Base-by-base conservation (phyloP, 2,329 filamentous ascomycete genomes). In the Colletotrichum spinosum region DNA sequence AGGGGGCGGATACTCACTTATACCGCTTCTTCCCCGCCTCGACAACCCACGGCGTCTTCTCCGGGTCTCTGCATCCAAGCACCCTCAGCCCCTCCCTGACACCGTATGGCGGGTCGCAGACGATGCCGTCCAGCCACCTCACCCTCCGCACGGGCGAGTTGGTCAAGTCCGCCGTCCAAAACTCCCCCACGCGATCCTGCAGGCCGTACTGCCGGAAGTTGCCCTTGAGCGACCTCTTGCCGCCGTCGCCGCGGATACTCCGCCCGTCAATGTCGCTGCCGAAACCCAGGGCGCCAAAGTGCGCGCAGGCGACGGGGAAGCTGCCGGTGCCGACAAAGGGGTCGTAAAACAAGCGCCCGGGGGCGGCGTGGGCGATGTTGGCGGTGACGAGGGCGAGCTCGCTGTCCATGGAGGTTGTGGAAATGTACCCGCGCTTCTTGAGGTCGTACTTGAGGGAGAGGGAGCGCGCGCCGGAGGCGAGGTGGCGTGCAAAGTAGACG, bases 371-470 rank as follows among this genome's bases (percentile, higher is more conserved):
- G 0, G 93, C 92, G 70, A 99, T 89, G 73, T 98, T 99, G 2
- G 95, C 96, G 0, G 94, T 97, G 25, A 99, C 82, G 1, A 99
- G 85, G 11, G 94, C 92, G 48, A 99, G 84, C 76, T 98, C 96
- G 0, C 95, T 92, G 75, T 99, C 96, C 96, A 99, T 98, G 50
- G 92, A 96, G 0, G 96, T 99, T 0, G 95, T 98, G 70, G 92
- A 93, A 72, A 99, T 98, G 75, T 99, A 99, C 44, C 86, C 86
- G 35, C 96, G 84, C 78, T 97, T 97, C 83, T 99, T 99, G 25
- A 99, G 84, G 75, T 97, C 94, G 73, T 94, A 97, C 33, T 86
- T 91, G 41, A 86, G 81, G 38, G 92, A 84, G 6, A 90, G 82
- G 57, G 92, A 87, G 49, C 95, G 86, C 3, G 86, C 86, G 2